phyloP scores from a whole-genome alignment of 73 alveolate genomes.

The Paramecium primaurelia region DNA sequence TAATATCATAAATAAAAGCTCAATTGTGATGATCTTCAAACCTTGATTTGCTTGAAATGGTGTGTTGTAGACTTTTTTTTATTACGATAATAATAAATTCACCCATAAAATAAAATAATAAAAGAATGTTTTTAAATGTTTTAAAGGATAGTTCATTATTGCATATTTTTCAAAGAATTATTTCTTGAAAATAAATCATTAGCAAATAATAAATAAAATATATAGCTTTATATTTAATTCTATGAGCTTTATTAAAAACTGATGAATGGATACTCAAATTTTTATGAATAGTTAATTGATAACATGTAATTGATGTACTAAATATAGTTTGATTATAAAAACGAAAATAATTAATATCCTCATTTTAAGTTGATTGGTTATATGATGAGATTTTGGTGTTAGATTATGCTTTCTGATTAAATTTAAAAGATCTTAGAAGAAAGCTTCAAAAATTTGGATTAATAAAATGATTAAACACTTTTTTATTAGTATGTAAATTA shows the following conservation, averaged over 20 bases:
- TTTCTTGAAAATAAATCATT: not conserved
- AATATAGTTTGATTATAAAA: not conserved
- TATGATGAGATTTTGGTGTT: slow-evolving; percentile 16
- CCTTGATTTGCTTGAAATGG: not conserved
- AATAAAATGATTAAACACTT: not conserved
- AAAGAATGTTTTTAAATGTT: not conserved
- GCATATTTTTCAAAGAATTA: not conserved
- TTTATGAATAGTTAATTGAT: not conserved
- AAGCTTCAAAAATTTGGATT: not conserved
- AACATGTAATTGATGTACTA: not conserved
- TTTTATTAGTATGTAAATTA: not conserved
- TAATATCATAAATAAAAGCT: not conserved
- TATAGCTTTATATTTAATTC: not conserved
- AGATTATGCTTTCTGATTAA: not conserved
- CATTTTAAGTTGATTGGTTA: not conserved
- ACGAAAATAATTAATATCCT: not conserved
- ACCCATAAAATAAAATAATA: not conserved
- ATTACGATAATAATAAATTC: not conserved
- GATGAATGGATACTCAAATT: not conserved
- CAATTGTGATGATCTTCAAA: not conserved
- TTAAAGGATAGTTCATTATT: not conserved
- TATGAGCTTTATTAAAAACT: not conserved
- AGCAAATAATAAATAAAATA: not conserved
- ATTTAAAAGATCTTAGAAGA: not conserved
- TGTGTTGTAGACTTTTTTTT: not conserved